These are phyloP conservation scores for Microdochium bolleyi DNA, from an alignment of 2,329 filamentous ascomycete species.

Conservation along the genomic window DNA sequence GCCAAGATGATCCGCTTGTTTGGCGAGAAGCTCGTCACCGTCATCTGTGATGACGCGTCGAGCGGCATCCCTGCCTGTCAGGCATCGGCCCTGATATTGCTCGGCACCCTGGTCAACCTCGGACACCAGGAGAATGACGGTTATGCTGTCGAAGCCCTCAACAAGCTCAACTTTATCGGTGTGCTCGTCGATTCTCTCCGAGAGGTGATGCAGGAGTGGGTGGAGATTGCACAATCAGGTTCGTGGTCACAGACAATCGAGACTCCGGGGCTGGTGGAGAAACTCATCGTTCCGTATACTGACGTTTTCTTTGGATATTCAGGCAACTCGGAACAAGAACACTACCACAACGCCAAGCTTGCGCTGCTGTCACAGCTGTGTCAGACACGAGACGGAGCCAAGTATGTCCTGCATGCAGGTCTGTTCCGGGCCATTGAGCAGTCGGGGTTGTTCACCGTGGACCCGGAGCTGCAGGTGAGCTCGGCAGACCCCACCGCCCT, in stretches of 20 bases:
- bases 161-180: constrained; percentile 82
- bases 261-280: neutral
- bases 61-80: constrained; percentile 75
- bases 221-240: constrained; percentile 49
- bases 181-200: constrained; percentile 85
- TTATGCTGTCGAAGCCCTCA: constrained; percentile 71
- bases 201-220: constrained; percentile 65
- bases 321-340: constrained; percentile 34
- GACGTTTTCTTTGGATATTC: too few relatives aligned
- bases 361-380: constrained; percentile 77
- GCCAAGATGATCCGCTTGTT: constrained; percentile 61
- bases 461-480: constrained; percentile 85
- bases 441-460: constrained; percentile 79
- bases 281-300: too few relatives aligned
- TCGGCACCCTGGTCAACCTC: constrained; percentile 69
- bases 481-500: constrained; percentile 63
- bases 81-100: constrained; percentile 76
- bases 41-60: constrained; percentile 89
- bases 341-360: constrained; percentile 62
- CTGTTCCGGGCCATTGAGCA: constrained; percentile 74
- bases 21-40: constrained; percentile 74
- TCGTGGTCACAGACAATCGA: constrained; percentile 15
- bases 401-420: constrained; percentile 80
- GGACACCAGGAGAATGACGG: constrained; percentile 64
- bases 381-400: constrained; percentile 77